Percentiles rank a stretch among this genome's conserved stretches.
Evolutionary conservation across 1,139 yeast species (phyloP).

Genomic region (Casaregolazyma lundiana): DNA sequence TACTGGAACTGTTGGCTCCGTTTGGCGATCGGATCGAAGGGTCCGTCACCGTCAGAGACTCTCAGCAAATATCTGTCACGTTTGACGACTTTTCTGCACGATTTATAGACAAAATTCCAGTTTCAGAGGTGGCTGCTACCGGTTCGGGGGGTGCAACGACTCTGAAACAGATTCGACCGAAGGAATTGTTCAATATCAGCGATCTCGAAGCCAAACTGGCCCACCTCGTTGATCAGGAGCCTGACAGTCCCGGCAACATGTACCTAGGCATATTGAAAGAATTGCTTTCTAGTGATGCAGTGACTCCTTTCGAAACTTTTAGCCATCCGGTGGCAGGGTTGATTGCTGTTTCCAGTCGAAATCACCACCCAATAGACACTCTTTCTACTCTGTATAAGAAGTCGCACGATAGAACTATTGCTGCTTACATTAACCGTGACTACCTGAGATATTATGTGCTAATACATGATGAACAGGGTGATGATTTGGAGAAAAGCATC

Average conservation of each 20-base stretch:
- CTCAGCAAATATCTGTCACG: conserved; percentile 29
- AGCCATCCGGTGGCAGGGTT: conserved; percentile 85
- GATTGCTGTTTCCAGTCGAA: conserved; percentile 52
- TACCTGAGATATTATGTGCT: conserved; percentile 36
- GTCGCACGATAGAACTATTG: conserved; percentile 30
- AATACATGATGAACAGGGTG: conserved; percentile 36
- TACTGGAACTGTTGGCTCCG: conserved; percentile 39
- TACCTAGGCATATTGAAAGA: conserved; percentile 25
- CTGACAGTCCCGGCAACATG: conserved; percentile 10
- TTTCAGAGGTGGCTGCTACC: background rate
- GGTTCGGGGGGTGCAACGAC: conserved; percentile 4
- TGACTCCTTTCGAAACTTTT: conserved; percentile 82
- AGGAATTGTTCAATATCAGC: conserved; percentile 18
- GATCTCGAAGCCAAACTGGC: conserved; percentile 20
- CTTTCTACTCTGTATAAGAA: conserved; percentile 36
- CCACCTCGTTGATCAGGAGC: conserved; percentile 12
- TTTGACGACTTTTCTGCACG: conserved; percentile 33
- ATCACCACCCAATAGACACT: conserved; percentile 46
- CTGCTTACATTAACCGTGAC: conserved; percentile 35
- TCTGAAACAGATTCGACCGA: conserved; percentile 3
- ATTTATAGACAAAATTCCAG: conserved; percentile 18
- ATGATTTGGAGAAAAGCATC: conserved; percentile 29
- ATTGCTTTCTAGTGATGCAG: conserved; percentile 32
- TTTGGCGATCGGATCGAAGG: conserved; percentile 40
- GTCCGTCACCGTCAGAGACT: conserved; percentile 40